Conservation (phyloP, 1,284 basidiomycete species). For the Cutaneotrichosporon cutaneum region DNA sequence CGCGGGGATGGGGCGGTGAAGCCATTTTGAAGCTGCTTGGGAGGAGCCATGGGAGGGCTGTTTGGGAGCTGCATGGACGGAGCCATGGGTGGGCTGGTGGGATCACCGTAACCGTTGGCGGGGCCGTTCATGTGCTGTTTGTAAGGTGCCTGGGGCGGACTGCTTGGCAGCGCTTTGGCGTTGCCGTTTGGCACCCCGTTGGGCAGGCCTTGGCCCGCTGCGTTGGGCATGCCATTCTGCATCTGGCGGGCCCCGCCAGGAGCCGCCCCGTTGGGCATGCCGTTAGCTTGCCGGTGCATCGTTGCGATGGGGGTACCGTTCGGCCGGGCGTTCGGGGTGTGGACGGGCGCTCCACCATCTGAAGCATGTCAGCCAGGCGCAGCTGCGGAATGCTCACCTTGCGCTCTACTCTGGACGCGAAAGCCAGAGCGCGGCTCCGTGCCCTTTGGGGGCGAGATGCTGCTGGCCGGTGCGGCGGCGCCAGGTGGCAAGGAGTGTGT, state of each 20-base stretch:
- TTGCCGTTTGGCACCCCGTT: constrained; percentile 4
- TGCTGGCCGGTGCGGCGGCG: neutral
- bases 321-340: neutral
- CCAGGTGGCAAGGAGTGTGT: neutral
- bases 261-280: constrained; percentile 3
- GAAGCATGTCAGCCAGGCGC: neutral
- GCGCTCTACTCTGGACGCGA: constrained; percentile 1
- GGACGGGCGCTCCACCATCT: neutral
- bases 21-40: neutral
- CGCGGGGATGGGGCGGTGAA: neutral
- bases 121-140: neutral
- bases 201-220: neutral
- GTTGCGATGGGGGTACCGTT: constrained; percentile 4
- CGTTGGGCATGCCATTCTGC: constrained; percentile 1
- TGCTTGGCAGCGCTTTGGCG: constrained; percentile 6
- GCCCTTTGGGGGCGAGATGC: neutral
- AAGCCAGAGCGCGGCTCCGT: neutral
- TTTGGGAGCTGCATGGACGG: constrained; percentile 4
- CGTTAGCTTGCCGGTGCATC: constrained; percentile 1
- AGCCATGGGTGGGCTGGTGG: neutral
- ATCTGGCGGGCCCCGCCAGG: constrained; percentile 2
- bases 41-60: constrained; percentile 6
- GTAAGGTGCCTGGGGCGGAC: neutral
- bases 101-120: neutral
- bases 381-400: neutral